Evolutionary conservation across 2,329 filamentous ascomycete species (phyloP).

Genomic region (Metarhizium album): DNA sequence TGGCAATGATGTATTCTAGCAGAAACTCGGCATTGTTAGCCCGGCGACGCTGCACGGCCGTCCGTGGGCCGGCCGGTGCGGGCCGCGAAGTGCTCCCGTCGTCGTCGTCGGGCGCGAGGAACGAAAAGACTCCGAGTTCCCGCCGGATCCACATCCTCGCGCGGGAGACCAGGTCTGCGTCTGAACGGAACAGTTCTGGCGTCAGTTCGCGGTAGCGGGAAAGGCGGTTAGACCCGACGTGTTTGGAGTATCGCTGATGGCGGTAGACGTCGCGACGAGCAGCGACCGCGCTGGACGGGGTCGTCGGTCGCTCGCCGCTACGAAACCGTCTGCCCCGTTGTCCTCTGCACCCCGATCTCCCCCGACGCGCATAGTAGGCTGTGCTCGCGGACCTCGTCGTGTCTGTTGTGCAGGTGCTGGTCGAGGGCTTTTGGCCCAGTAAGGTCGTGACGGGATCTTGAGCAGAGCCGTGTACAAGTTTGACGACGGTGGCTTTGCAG

Average conservation of each 20-base stretch:
- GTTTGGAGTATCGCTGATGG: slow-evolving; percentile 61
- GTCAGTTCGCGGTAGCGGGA: slow-evolving; percentile 68
- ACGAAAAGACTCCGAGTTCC: slow-evolving; percentile 74
- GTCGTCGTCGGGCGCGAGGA: slow-evolving; percentile 37
- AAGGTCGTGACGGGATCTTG: slow-evolving; percentile 35
- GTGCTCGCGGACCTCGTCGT: background rate
- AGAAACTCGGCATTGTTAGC: slow-evolving; percentile 63
- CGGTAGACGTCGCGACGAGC: slow-evolving; percentile 65
- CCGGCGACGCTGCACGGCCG: slow-evolving; percentile 26
- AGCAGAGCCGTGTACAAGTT: slow-evolving; percentile 55
- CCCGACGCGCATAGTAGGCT: background rate
- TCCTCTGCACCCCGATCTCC: background rate
- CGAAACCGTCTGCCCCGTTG: slow-evolving; percentile 1
- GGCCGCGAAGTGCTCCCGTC: slow-evolving; percentile 9
- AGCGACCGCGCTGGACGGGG: slow-evolving; percentile 11
- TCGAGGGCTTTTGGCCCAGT: slow-evolving; percentile 32
- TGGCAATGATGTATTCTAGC: slow-evolving; percentile 74
- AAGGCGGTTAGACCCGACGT: slow-evolving; percentile 71
- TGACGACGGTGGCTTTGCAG: slow-evolving; percentile 49
- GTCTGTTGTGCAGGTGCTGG: slow-evolving; percentile 3
- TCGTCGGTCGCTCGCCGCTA: slow-evolving; percentile 1
- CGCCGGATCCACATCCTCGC: slow-evolving; percentile 74
- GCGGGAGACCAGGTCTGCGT: slow-evolving; percentile 59
- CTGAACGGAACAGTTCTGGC: slow-evolving; percentile 51
- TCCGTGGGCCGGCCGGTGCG: slow-evolving; percentile 18